Conservation (phyloP, 2,329 filamentous ascomycete species). For the Aspergillus intermedius region DNA sequence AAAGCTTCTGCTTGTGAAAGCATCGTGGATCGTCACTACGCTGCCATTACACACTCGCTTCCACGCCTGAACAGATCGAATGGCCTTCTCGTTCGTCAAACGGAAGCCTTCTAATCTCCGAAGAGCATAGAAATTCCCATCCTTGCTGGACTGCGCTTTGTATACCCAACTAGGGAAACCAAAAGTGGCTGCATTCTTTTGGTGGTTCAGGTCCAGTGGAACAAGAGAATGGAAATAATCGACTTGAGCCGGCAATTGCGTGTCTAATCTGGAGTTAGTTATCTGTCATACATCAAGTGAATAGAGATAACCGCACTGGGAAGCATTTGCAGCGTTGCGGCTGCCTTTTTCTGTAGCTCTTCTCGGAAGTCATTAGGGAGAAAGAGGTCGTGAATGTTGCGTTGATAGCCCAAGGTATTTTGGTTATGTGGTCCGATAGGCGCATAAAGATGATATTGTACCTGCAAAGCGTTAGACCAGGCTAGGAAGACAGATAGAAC, state of each 20-base stretch:
- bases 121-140: conserved; percentile 80
- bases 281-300: not conserved
- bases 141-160: conserved; percentile 84
- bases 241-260: conserved; percentile 65
- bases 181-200: conserved; percentile 72
- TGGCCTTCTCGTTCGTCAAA: conserved; percentile 81
- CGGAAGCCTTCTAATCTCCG: conserved; percentile 84
- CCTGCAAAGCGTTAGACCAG: conserved; percentile 37
- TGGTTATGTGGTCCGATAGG: conserved; percentile 77
- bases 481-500: not conserved
- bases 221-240: conserved; percentile 91
- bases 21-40: conserved; percentile 81
- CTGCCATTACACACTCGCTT: conserved; percentile 74
- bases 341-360: conserved; percentile 80
- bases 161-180: conserved; percentile 91
- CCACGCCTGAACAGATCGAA: conserved; percentile 81
- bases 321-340: conserved; percentile 77
- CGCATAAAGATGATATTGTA: conserved; percentile 90
- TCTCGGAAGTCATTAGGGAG: conserved; percentile 79
- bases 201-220: conserved; percentile 72
- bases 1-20: conserved; percentile 88
- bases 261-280: conserved; percentile 38
- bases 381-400: conserved; percentile 84
- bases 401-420: conserved; percentile 76
- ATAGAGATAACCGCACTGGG: conserved; percentile 52